Evolutionary conservation across 768 basidiomycete genomes (phyloP), one percentile per base, ranked within the genome.

Genomic region (Termitomyces sp.): DNA sequence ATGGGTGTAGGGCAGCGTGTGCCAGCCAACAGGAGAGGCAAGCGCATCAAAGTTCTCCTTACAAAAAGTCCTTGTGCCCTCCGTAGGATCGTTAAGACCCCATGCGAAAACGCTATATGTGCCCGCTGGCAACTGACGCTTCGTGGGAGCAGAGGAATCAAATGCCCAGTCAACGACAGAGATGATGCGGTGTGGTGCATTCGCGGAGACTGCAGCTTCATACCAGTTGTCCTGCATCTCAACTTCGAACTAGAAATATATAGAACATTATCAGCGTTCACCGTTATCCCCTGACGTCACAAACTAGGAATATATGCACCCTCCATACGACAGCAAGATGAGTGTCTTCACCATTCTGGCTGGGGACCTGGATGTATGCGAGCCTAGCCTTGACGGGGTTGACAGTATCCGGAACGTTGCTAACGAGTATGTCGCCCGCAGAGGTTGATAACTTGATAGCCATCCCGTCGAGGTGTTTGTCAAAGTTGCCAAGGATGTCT

Each of bases 221-320:
- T 98, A 98, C 93, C 93, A 96, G 73, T 95, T 98, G 74, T 97
- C 87, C 67, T 87, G 68, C 89, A 96, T 93, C 79, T 94, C 90
- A 44, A 96, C 89, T 68, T 95, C 93, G 66, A 95, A 89, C 86
- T 89, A 56, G 37, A 58, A 22, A 53, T 37, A 50, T 33, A 55
- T 36, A 27, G 24, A 39, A n/a, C n/a, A n/a, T n/a, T 34, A 53
- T 37, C 3, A 22, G 18, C n/a, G n/a, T n/a, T 5, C n/a, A n/a
- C n/a, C n/a, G 43, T 51, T 50, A 22, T 42, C 14, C 1, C 2
- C 32, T 32, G 45, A 47, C 44, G 20, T 51, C 44, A 54, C 1
- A n/a, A n/a, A n/a, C n/a, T n/a, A n/a, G n/a, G 9, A 7, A 32
- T 1, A 34, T 9, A 67, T 75, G 18, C 36, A 85, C 85, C 80